Conservation (phyloP, 306 rosid species). For the Cicer arietinum region DNA sequence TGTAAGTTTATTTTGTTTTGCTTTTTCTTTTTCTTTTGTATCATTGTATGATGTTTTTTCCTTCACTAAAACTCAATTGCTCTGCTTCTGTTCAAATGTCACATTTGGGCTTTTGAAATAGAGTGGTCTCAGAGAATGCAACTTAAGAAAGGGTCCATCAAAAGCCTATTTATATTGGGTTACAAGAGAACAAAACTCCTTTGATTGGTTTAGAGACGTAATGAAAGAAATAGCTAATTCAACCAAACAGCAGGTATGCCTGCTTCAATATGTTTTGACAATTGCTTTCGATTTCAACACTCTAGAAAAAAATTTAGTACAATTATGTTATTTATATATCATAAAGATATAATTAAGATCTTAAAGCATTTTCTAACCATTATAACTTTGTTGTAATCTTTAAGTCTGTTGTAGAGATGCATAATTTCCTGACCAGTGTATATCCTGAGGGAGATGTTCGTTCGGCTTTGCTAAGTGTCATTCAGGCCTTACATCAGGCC, state of each 20-base stretch:
- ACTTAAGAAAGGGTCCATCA: conserved; percentile 59
- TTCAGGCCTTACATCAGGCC: conserved; percentile 73
- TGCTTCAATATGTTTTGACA: not conserved
- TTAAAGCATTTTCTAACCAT: conserved; percentile 41
- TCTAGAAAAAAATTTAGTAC: not conserved
- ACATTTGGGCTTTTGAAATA: conserved; percentile 52
- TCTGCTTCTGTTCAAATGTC: conserved; percentile 35
- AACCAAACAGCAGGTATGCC: conserved; percentile 60
- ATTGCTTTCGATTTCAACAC: too few relatives aligned
- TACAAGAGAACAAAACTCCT: conserved; percentile 88
- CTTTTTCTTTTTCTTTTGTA: not conserved
- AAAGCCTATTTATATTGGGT: conserved; percentile 90
- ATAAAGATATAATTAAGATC: conserved; percentile 21
- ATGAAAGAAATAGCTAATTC: conserved; percentile 67
- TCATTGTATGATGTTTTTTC: conserved; percentile 3
- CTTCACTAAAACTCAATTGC: conserved; percentile 38
- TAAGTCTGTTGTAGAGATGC: conserved; percentile 74
- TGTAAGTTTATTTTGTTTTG: conserved; percentile 46
- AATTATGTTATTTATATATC: not conserved
- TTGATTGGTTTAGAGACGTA: conserved; percentile 89
- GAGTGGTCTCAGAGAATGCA: conserved; percentile 59
- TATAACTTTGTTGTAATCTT: conserved; percentile 42
- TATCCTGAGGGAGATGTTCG: conserved; percentile 76
- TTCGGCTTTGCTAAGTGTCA: conserved; percentile 68
- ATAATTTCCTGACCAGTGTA: conserved; percentile 79